Percentiles rank a stretch among this genome's conserved stretches.
Evolutionary conservation across 495 filamentous ascomycete species (phyloP).

Genomic region (Trichoderma parareesei): DNA sequence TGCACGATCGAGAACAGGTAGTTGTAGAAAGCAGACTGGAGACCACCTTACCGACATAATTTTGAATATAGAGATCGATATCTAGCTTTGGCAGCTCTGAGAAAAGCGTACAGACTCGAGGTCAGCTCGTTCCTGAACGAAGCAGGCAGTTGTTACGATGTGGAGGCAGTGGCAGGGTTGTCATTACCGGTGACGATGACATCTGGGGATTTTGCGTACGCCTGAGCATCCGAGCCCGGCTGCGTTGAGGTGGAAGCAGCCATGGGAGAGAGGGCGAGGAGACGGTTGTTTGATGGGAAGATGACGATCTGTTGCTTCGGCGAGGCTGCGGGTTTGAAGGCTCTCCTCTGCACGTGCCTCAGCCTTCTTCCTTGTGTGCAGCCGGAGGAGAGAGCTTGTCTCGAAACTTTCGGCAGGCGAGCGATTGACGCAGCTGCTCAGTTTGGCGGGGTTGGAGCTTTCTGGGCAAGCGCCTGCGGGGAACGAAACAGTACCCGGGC

Average conservation of each 20-base stretch:
- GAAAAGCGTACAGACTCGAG: conserved; percentile 9
- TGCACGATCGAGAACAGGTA: not conserved
- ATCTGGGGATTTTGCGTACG: not conserved
- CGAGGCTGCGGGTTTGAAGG: not conserved
- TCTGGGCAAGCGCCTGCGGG: not conserved
- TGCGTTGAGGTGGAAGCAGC: not conserved
- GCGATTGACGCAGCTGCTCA: not conserved
- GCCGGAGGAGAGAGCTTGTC: not conserved
- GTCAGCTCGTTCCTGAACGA: not conserved
- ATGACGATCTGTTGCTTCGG: not conserved
- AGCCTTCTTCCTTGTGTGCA: not conserved
- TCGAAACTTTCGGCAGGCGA: not conserved
- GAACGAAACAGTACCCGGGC: too few species aligned
- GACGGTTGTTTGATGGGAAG: not conserved
- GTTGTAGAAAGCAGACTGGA: not conserved
- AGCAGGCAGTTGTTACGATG: not conserved
- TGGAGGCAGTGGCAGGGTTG: not conserved
- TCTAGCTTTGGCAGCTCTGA: conserved; percentile 86
- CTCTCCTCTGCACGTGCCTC: not conserved
- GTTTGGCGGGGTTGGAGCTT: not conserved
- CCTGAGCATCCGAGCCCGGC: conserved; percentile 5
- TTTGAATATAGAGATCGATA: conserved; percentile 82
- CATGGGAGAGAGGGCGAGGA: not conserved
- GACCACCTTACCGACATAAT: conserved; percentile 64
- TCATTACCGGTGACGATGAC: not conserved